Conservation (phyloP, 805 yeast genomes). For the Candida morakotiae region DNA sequence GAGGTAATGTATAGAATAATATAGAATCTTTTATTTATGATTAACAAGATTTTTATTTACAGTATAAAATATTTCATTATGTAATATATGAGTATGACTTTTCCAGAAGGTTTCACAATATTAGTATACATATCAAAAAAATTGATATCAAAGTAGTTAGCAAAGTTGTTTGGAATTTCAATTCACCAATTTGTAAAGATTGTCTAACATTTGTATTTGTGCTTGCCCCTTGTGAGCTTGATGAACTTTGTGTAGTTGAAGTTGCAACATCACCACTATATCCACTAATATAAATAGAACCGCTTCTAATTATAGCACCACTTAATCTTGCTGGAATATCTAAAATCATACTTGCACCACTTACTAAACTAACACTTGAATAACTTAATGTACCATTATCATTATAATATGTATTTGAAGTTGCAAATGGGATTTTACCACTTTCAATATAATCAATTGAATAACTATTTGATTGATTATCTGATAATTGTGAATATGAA, state of each 20-base stretch:
- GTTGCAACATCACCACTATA: background rate
- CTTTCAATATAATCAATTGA: slow-evolving; percentile 28
- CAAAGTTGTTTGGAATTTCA: too few relatives aligned
- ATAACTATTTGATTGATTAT: slow-evolving; percentile 1
- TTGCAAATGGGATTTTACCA: slow-evolving; percentile 51
- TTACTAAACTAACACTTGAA: slow-evolving; percentile 1
- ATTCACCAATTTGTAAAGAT: too few relatives aligned
- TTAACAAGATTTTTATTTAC: too few relatives aligned
- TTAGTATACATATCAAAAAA: too few relatives aligned
- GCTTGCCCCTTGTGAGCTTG: too few relatives aligned
- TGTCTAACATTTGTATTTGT: too few relatives aligned
- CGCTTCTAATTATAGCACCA: slow-evolving; percentile 21
- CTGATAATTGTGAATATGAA: background rate
- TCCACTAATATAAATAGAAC: slow-evolving; percentile 26
- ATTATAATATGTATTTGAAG: slow-evolving; percentile 6
- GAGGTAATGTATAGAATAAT: background rate
- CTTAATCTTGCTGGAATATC: slow-evolving; percentile 23
- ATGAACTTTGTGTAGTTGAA: background rate
- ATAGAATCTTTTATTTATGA: too few relatives aligned
- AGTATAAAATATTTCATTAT: too few relatives aligned
- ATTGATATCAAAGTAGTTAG: too few relatives aligned
- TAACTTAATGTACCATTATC: slow-evolving; percentile 10
- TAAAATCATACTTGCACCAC: slow-evolving; percentile 1
- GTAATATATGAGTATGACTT: too few relatives aligned
- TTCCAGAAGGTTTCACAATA: too few relatives aligned